These are phyloP conservation scores for Candida incommunis DNA, from an alignment of 805 yeast genomes.

Conservation along the genomic window DNA sequence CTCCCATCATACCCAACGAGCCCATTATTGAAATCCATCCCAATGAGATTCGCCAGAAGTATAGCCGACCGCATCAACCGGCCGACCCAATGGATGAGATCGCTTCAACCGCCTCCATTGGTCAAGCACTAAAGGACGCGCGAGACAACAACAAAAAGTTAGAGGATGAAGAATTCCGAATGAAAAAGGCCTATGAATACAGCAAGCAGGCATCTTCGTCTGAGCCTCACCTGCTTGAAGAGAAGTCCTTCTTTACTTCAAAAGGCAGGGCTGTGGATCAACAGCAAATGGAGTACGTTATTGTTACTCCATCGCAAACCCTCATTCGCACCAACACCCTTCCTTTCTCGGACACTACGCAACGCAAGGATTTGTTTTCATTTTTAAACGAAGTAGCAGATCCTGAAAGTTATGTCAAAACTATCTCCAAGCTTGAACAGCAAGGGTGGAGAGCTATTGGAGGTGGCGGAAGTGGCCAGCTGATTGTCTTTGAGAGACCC, in stretches of 20 bases:
- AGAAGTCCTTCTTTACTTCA: conserved; percentile 29
- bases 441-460: conserved; percentile 44
- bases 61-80: not conserved
- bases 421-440: conserved; percentile 24
- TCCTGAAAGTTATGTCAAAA: conserved; percentile 9
- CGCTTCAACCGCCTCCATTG: not conserved
- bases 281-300: conserved; percentile 8
- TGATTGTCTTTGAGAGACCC: conserved; percentile 29
- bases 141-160: not conserved
- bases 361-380: conserved; percentile 12
- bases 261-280: conserved; percentile 7
- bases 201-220: conserved; percentile 21
- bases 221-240: conserved; percentile 26
- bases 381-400: conserved; percentile 10
- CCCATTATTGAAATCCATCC: not conserved
- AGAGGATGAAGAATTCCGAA: conserved; percentile 33
- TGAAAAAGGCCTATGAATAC: conserved; percentile 39
- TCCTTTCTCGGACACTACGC: conserved; percentile 8
- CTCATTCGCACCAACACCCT: conserved; percentile 8
- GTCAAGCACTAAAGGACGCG: not conserved
- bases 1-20: not conserved
- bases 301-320: conserved; percentile 12
- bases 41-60: not conserved
- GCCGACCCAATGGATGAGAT: not conserved
- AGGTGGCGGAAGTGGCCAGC: conserved; percentile 26